Evolutionary conservation across 441 rosid genomes (phyloP).

Genomic region (Populus hybrid): DNA sequence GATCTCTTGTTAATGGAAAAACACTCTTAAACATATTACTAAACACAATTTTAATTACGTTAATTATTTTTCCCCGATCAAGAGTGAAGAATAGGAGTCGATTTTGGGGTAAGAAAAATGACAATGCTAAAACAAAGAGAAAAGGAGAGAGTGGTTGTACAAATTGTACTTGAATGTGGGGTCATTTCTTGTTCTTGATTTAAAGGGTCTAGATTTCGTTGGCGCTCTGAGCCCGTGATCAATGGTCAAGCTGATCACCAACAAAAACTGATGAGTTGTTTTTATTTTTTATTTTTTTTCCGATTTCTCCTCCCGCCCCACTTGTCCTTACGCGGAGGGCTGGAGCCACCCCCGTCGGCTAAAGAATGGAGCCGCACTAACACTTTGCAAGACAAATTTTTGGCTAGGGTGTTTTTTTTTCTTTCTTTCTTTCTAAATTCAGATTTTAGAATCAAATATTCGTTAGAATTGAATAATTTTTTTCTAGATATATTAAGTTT

Average conservation of each 20-base stretch:
- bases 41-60: too few relatives aligned
- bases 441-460: too few relatives aligned
- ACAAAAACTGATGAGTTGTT: not conserved
- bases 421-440: too few relatives aligned
- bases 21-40: too few relatives aligned
- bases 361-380: constrained; percentile 28
- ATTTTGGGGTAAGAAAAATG: not conserved
- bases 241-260: constrained; percentile 24
- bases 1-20: too few relatives aligned
- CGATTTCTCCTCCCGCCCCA: constrained; percentile 8
- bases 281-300: not conserved
- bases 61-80: too few relatives aligned
- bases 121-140: not conserved
- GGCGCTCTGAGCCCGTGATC: constrained; percentile 29
- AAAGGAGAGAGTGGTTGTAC: not conserved
- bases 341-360: constrained; percentile 28
- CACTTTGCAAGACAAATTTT: not conserved
- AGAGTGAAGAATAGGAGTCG: not conserved
- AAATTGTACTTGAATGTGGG: not conserved
- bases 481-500: too few relatives aligned
- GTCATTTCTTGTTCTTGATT: not conserved
- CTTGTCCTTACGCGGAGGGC: constrained; percentile 32
- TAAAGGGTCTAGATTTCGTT: constrained; percentile 12
- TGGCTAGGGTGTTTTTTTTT: too few relatives aligned
- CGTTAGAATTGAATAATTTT: too few relatives aligned